phyloP scores from a whole-genome alignment of 2,329 filamentous ascomycete genomes.

The Cercospora beticola region DNA sequence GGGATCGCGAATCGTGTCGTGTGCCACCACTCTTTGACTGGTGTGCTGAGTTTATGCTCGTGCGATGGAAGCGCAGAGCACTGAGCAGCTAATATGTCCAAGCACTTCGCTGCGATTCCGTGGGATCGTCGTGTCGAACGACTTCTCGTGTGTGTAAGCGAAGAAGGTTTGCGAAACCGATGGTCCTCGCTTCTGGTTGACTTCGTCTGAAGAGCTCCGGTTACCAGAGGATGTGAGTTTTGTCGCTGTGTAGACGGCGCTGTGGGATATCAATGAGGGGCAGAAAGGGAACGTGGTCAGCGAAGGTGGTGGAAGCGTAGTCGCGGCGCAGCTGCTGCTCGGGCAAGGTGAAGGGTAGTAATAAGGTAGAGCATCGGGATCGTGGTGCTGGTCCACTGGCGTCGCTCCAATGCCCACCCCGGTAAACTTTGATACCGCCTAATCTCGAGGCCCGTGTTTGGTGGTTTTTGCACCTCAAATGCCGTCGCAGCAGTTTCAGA shows the following conservation, averaged over 20 bases:
- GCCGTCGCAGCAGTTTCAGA: background rate
- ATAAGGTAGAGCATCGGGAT: slow-evolving; percentile 10
- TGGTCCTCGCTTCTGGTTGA: background rate
- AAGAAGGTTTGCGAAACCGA: background rate
- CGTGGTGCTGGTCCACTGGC: slow-evolving; percentile 9
- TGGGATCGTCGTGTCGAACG: background rate
- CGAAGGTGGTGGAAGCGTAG: background rate
- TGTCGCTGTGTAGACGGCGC: background rate
- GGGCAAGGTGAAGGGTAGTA: slow-evolving; percentile 4
- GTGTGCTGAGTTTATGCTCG: background rate
- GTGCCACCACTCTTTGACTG: slow-evolving; percentile 1
- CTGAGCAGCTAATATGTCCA: background rate
- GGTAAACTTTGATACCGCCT: slow-evolving; percentile 18
- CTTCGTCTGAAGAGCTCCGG: background rate
- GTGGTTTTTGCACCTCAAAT: background rate
- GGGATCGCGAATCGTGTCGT: slow-evolving; percentile 5
- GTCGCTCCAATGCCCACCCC: slow-evolving; percentile 17
- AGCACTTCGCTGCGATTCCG: background rate
- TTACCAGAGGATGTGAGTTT: background rate
- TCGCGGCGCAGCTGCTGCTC: background rate
- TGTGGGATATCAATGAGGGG: background rate
- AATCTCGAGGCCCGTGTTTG: slow-evolving; percentile 8
- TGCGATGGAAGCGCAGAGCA: background rate
- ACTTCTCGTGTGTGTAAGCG: background rate
- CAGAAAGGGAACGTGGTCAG: background rate